A percentile compares a stretch with the other conserved stretches of the same genome.
Conservation (phyloP, 2,329 filamentous ascomycete species). For the Phialophora expanda region DNA sequence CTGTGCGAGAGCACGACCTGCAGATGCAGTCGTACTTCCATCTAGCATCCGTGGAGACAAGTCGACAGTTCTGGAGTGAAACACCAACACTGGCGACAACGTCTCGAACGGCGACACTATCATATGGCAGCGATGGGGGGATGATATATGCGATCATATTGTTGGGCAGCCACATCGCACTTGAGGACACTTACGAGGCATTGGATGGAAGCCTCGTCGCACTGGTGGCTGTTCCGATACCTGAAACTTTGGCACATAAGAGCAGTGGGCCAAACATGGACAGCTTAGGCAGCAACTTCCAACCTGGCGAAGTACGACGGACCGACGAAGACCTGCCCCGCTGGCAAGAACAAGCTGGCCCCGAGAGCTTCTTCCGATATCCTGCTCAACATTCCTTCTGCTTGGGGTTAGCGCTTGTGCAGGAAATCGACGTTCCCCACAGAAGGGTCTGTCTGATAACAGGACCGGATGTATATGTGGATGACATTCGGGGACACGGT, state of each 20-base stretch:
- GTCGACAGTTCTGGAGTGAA: slow-evolving; percentile 51
- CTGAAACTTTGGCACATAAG: not conserved
- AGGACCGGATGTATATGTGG: slow-evolving; percentile 14
- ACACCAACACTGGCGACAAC: slow-evolving; percentile 52
- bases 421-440: slow-evolving; percentile 26
- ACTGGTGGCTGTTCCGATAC: slow-evolving; percentile 49
- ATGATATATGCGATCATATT: slow-evolving; percentile 58
- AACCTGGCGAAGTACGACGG: slow-evolving; percentile 15
- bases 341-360: not conserved
- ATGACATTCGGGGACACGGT: slow-evolving; percentile 19
- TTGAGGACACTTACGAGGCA: slow-evolving; percentile 55
- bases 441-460: slow-evolving; percentile 24
- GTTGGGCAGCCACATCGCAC: slow-evolving; percentile 56
- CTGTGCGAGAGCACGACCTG: slow-evolving; percentile 60
- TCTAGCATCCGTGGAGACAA: slow-evolving; percentile 42
- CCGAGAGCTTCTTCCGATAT: slow-evolving; percentile 17
- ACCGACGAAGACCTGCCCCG: slow-evolving; percentile 31
- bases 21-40: slow-evolving; percentile 68
- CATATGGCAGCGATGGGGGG: slow-evolving; percentile 51
- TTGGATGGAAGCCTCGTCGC: slow-evolving; percentile 62
- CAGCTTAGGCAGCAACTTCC: slow-evolving; percentile 8
- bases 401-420: slow-evolving; percentile 31
- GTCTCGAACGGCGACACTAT: slow-evolving; percentile 40
- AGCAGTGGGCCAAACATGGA: not conserved
- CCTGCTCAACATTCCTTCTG: slow-evolving; percentile 27